These are phyloP conservation scores for Xylaria digitata DNA, from an alignment of 2,329 filamentous ascomycete species.

Conservation along the genomic window DNA sequence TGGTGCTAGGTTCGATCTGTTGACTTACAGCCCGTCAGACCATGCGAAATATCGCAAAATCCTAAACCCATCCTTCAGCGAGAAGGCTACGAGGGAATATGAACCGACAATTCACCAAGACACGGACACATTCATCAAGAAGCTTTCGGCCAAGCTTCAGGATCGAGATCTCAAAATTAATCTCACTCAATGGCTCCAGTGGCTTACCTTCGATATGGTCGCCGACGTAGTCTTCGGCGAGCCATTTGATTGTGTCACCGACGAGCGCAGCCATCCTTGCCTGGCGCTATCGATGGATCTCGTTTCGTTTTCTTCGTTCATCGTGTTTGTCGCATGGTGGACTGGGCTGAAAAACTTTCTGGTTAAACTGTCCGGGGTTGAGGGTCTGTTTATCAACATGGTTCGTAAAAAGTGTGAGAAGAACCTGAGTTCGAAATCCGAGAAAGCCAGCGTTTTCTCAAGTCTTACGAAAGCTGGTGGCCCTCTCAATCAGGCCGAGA, in stretches of 20 bases:
- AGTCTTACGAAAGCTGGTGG: conserved; percentile 12
- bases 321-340: conserved; percentile 25
- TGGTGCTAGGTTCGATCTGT: conserved; percentile 21
- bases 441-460: conserved; percentile 21
- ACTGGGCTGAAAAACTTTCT: conserved; percentile 23
- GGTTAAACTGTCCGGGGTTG: conserved; percentile 18
- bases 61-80: conserved; percentile 40
- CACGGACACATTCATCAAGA: conserved; percentile 38
- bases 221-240: conserved; percentile 30
- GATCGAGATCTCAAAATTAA: conserved; percentile 30
- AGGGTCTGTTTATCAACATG: conserved; percentile 25
- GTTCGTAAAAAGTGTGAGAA: conserved; percentile 19
- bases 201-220: conserved; percentile 45
- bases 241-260: conserved; percentile 11
- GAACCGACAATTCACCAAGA: conserved; percentile 43
- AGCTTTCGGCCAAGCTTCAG: conserved; percentile 35
- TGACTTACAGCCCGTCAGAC: conserved; percentile 23
- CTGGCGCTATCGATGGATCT: conserved; percentile 23
- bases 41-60: conserved; percentile 40
- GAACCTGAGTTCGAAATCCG: conserved; percentile 15
- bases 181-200: conserved; percentile 39
- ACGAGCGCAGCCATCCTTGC: conserved; percentile 25
- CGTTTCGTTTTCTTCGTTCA: conserved; percentile 24
- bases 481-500: conserved; percentile 18
- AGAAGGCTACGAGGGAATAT: conserved; percentile 40